Percentiles rank a stretch among this genome's conserved stretches.
These are phyloP conservation scores for Sodiomyces alkalinus DNA, from an alignment of 2,329 filamentous ascomycete genomes.

Conservation along the genomic window DNA sequence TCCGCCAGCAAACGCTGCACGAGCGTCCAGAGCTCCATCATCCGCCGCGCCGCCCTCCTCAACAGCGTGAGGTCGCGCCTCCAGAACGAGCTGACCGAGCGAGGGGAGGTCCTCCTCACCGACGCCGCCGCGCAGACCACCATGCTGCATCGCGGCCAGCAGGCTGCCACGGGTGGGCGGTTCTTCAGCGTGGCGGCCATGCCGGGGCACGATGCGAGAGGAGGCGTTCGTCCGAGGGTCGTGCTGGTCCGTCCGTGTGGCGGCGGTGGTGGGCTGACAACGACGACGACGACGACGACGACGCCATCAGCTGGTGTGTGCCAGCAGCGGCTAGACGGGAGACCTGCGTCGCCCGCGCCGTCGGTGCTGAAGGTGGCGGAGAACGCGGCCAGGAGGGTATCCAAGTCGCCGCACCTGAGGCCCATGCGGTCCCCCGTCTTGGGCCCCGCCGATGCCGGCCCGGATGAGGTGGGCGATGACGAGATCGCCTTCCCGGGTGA, in stretches of 20 bases:
- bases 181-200: slow-evolving; percentile 12
- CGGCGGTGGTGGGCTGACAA: slow-evolving; percentile 2
- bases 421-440: slow-evolving; percentile 9
- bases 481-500: slow-evolving; percentile 32
- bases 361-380: not conserved
- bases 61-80: slow-evolving; percentile 41
- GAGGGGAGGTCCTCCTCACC: slow-evolving; percentile 16
- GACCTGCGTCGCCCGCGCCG: not conserved
- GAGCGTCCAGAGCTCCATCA: slow-evolving; percentile 30
- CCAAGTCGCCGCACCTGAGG: slow-evolving; percentile 2
- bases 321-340: no score
- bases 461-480: slow-evolving; percentile 26
- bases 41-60: slow-evolving; percentile 50
- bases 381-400: not conserved
- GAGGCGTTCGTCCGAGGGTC: not conserved
- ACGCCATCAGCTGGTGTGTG: no score
- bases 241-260: slow-evolving; percentile 1
- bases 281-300: slow-evolving; percentile 1
- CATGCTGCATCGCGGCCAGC: slow-evolving; percentile 18
- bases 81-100: slow-evolving; percentile 17
- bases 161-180: slow-evolving; percentile 16
- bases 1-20: slow-evolving; percentile 21
- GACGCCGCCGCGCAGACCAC: slow-evolving; percentile 17
- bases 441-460: slow-evolving; percentile 12
- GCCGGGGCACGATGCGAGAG: no score